Evolutionary conservation across 1,139 yeast genomes (phyloP).

Genomic region (Yamadazyma sp.): DNA sequence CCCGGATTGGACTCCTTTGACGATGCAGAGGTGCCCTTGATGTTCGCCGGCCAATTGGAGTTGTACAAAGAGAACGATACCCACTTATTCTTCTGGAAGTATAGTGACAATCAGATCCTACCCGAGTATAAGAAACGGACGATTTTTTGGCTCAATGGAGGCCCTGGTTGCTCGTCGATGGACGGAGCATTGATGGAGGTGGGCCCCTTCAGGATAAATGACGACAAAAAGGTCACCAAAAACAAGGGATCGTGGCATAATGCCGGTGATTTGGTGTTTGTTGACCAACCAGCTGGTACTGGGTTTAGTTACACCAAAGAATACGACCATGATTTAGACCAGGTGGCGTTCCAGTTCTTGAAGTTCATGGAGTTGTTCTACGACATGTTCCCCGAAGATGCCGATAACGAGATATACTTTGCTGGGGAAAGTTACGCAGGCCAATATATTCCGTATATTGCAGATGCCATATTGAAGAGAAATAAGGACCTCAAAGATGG

Average conservation of each 20-base stretch:
- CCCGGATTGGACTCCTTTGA: slow-evolving; percentile 42
- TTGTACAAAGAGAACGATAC: slow-evolving; percentile 55
- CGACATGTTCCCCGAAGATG: slow-evolving; percentile 72
- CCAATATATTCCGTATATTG: slow-evolving; percentile 90
- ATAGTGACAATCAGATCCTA: slow-evolving; percentile 34
- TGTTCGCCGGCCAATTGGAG: slow-evolving; percentile 74
- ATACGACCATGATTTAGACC: slow-evolving; percentile 58
- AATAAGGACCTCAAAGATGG: slow-evolving; percentile 31
- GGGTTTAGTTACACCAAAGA: slow-evolving; percentile 72
- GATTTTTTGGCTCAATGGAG: slow-evolving; percentile 91
- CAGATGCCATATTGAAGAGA: slow-evolving; percentile 55
- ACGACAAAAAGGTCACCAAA: slow-evolving; percentile 41
- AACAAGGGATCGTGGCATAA: slow-evolving; percentile 88
- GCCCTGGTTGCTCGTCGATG: slow-evolving; percentile 97
- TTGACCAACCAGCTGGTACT: slow-evolving; percentile 95
- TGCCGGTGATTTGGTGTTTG: slow-evolving; percentile 73
- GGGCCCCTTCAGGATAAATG: slow-evolving; percentile 77
- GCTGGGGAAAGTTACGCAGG: slow-evolving; percentile 99
- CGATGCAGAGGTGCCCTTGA: slow-evolving; percentile 41
- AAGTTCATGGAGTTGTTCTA: slow-evolving; percentile 67
- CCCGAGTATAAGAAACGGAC: slow-evolving; percentile 41
- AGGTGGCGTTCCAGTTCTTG: slow-evolving; percentile 61
- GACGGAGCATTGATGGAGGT: slow-evolving; percentile 94
- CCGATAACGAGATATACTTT: slow-evolving; percentile 61
- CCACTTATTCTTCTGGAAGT: slow-evolving; percentile 82